Evolutionary conservation across 352 stramenopile species (phyloP).

Genomic region (Phytophthora boehmeriae): DNA sequence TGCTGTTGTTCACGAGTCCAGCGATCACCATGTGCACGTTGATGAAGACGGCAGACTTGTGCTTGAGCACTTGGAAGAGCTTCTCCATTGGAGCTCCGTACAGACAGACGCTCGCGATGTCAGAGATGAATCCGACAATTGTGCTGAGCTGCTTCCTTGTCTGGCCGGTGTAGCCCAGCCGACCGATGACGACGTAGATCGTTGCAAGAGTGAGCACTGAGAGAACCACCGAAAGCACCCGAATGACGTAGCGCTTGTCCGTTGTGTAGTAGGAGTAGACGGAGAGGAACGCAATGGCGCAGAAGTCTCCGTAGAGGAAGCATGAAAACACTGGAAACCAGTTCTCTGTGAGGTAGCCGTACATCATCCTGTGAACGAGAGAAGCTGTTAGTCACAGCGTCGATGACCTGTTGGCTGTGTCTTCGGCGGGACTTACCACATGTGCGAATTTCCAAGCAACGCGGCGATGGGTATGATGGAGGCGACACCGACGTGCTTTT

Average conservation of each 20-base stretch:
- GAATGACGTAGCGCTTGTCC: constrained; percentile 32
- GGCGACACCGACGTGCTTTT: constrained; percentile 39
- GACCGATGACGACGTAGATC: constrained; percentile 44
- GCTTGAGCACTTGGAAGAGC: constrained; percentile 42
- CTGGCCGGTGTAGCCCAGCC: constrained; percentile 38
- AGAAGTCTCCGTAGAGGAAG: constrained; percentile 43
- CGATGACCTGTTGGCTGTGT: constrained; percentile 13
- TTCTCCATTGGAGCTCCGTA: constrained; percentile 51
- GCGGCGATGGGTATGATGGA: constrained; percentile 49
- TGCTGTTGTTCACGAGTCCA: constrained; percentile 46
- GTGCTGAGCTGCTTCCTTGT: constrained; percentile 27
- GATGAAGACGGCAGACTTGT: constrained; percentile 55
- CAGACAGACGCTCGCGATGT: constrained; percentile 46
- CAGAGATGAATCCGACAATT: constrained; percentile 33
- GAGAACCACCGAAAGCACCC: constrained; percentile 26
- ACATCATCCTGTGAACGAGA: constrained; percentile 47
- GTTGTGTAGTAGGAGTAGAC: constrained; percentile 45
- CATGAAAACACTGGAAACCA: constrained; percentile 56
- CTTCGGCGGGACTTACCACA: constrained; percentile 46
- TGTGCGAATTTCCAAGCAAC: constrained; percentile 46
- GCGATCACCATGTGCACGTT: constrained; percentile 58
- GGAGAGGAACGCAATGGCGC: constrained; percentile 38
- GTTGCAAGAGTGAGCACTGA: constrained; percentile 33
- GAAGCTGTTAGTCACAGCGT: constrained; percentile 24
- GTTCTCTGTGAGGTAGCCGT: constrained; percentile 43